Conservation (phyloP, 1,284 basidiomycete genomes). For the Microbotryum silenes-acaulis region DNA sequence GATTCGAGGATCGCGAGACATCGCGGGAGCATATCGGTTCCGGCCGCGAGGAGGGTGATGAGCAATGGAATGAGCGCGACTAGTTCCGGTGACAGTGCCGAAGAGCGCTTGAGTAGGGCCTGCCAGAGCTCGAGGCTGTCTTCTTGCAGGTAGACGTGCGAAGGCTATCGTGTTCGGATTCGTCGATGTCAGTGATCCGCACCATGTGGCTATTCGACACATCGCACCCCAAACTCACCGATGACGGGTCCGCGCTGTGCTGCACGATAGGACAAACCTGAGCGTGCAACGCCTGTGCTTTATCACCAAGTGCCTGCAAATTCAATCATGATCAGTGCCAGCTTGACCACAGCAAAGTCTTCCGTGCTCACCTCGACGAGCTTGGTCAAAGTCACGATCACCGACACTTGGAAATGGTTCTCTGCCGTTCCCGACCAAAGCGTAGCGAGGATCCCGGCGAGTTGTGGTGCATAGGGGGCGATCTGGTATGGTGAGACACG, state of each 20-base stretch:
- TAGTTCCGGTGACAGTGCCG: slow-evolving; percentile 24
- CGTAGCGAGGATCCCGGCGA: slow-evolving; percentile 28
- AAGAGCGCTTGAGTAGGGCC: slow-evolving; percentile 18
- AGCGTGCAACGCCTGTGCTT: slow-evolving; percentile 23
- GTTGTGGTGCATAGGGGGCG: slow-evolving; percentile 23
- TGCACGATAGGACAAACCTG: slow-evolving; percentile 28
- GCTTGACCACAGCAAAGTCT: no score
- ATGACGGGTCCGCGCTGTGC: slow-evolving; percentile 24
- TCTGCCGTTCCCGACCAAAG: slow-evolving; percentile 28
- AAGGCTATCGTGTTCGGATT: slow-evolving; percentile 12
- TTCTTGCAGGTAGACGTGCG: slow-evolving; percentile 33
- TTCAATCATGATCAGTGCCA: not conserved
- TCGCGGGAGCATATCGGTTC: slow-evolving; percentile 29
- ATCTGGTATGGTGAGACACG: slow-evolving; percentile 17
- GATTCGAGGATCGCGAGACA: slow-evolving; percentile 33
- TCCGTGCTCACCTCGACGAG: slow-evolving; percentile 22
- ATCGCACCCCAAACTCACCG: slow-evolving; percentile 5
- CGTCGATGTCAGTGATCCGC: not conserved
- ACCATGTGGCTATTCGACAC: no score
- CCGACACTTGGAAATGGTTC: slow-evolving; percentile 29
- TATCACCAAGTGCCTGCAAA: slow-evolving; percentile 18
- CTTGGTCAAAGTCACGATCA: slow-evolving; percentile 33
- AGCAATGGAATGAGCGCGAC: slow-evolving; percentile 26
- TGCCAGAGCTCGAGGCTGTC: slow-evolving; percentile 36
- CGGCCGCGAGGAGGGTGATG: slow-evolving; percentile 19